Evolutionary conservation across 1,284 basidiomycete species (phyloP), one percentile per base, ranked within the genome.

Genomic region (Leccinum pallidistipes): DNA sequence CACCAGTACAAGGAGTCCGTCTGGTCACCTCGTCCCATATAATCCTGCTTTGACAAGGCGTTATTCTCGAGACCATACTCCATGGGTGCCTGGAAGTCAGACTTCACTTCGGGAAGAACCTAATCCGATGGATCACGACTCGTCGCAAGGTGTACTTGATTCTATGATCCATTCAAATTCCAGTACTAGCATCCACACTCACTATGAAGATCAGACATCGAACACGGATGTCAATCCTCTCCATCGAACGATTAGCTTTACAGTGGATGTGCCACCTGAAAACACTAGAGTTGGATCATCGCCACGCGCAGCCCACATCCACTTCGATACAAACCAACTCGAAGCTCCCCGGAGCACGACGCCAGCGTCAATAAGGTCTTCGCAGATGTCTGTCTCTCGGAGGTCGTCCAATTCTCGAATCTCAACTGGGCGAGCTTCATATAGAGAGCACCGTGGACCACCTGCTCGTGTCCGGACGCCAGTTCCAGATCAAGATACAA

Each of bases 361-460:
- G 8, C 60, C 64, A 5, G 24, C 29, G 21, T 72, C 72, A 12
- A 47, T 47, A 1, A 47, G 45, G 9, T 47, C 45, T 21, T 47
- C 45, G 11, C 62, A 43, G 38, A 3, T 11, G 1, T 68, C 69
- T 1, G 12, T 29, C 12, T 67, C 72, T 14, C 63, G 52, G 32
- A 61, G 11, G 6, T 71, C 73, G 11, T 27, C 1, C 11, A 45
- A 40, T 34, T 69, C 72, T 63, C 43, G 52, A 54, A 50, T 31
- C 16, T 69, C 71, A 3, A 16, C n/a, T 5, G 71, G 70, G 5
- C 66, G 70, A 34, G 55, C 62, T 1, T 72, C 68, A 11, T 72
- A 72, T 57, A 70, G 70, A 50, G 58, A 55, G 7, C 56, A 76
- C 57, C 67, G 2, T 21, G 71, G 66, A 1, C 58, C 64, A 16